These are phyloP conservation scores for Osmozyma mogii DNA, from an alignment of 805 yeast species.

Conservation along the genomic window DNA sequence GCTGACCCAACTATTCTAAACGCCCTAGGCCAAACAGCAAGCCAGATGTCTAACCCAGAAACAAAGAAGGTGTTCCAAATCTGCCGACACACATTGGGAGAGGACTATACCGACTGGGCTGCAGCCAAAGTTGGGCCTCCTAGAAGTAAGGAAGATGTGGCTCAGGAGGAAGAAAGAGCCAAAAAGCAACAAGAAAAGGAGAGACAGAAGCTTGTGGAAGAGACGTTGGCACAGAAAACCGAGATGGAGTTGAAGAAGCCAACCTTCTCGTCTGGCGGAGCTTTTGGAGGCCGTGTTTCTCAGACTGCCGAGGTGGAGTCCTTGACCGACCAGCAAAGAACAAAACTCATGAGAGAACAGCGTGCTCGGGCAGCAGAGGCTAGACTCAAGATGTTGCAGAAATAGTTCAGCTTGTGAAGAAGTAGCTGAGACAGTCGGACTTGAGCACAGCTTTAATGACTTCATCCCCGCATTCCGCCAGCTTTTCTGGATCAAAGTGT, in stretches of 20 bases:
- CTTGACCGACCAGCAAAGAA: constrained; percentile 64
- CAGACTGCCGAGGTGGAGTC: constrained; percentile 43
- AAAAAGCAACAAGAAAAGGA: constrained; percentile 27
- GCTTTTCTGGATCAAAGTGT: constrained; percentile 47
- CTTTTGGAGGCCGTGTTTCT: constrained; percentile 18
- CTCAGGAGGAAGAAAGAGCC: constrained; percentile 27
- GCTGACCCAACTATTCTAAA: constrained; percentile 62
- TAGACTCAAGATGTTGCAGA: constrained; percentile 34
- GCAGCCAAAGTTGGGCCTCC: constrained; percentile 54
- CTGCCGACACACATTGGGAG: constrained; percentile 63
- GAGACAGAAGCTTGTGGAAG: constrained; percentile 34
- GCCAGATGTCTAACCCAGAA: constrained; percentile 49
- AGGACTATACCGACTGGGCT: constrained; percentile 61
- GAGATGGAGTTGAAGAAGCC: constrained; percentile 32
- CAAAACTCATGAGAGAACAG: constrained; percentile 83
- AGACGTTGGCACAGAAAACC: constrained; percentile 35
- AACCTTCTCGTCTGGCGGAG: constrained; percentile 25
- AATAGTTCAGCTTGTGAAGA: background rate
- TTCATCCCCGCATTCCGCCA: constrained; percentile 9
- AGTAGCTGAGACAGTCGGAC: too few relatives aligned
- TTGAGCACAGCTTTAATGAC: constrained; percentile 13
- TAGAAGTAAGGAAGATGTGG: constrained; percentile 52
- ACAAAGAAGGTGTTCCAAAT: constrained; percentile 55
- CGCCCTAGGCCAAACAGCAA: constrained; percentile 53
- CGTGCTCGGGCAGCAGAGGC: constrained; percentile 97